phyloP scores from a whole-genome alignment of 2,329 filamentous ascomycete species.

The Cordyceps cicadae region DNA sequence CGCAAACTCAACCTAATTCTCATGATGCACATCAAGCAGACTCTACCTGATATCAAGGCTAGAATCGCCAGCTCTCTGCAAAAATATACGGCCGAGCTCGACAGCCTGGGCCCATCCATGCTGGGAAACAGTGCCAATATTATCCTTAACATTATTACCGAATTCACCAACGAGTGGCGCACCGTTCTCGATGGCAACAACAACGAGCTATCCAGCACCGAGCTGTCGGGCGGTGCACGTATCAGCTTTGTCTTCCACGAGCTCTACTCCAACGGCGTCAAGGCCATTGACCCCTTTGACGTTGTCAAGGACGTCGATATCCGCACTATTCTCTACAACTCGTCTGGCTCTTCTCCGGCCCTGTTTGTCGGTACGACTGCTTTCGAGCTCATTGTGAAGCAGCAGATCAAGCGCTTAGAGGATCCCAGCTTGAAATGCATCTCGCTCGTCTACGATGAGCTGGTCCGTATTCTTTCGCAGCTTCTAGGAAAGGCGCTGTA shows the following conservation, averaged over 20 bases:
- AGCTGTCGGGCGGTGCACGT: constrained; percentile 91
- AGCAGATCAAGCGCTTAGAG: constrained; percentile 93
- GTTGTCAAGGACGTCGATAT: constrained; percentile 97
- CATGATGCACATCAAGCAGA: constrained; percentile 99
- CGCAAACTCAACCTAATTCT: constrained; percentile 96
- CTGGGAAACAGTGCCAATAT: constrained; percentile 95
- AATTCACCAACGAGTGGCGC: constrained; percentile 96
- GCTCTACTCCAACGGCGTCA: constrained; percentile 93
- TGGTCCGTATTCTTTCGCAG: constrained; percentile 89
- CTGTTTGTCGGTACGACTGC: constrained; percentile 95
- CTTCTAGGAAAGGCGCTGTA: constrained; percentile 83
- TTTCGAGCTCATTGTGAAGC: constrained; percentile 98
- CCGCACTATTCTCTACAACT: constrained; percentile 95
- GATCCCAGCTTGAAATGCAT: constrained; percentile 97
- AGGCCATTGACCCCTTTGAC: constrained; percentile 96
- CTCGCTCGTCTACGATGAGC: constrained; percentile 91
- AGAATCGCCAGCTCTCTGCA: constrained; percentile 88
- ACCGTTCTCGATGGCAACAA: constrained; percentile 96
- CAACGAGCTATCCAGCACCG: constrained; percentile 86
- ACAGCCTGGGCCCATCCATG: constrained; percentile 81
- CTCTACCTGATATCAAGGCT: constrained; percentile 94
- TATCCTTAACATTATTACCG: constrained; percentile 95
- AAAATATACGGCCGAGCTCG: constrained; percentile 80
- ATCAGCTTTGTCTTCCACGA: constrained; percentile 99
- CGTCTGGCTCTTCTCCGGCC: constrained; percentile 92